Percentiles rank a stretch among this genome's conserved stretches.
Evolutionary conservation across 2,329 filamentous ascomycete species (phyloP).

Genomic region (Corniculantispora saksenae): DNA sequence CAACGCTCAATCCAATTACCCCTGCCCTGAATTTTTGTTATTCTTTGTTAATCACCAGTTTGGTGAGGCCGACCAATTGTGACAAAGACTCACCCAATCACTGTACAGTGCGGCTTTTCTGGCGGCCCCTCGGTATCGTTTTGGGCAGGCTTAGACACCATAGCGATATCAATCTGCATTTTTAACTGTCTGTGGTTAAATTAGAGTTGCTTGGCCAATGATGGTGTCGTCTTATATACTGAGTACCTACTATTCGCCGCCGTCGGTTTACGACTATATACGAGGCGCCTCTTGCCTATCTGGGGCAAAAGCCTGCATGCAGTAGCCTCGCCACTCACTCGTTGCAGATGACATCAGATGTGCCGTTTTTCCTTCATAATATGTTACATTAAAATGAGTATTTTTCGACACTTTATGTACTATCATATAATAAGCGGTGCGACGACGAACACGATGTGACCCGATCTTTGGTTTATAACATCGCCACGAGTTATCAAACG

Average conservation of each 20-base stretch:
- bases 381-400: not conserved
- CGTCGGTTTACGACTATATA: not conserved
- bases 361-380: not conserved
- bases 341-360: too few relatives aligned
- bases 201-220: too few relatives aligned
- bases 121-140: not conserved
- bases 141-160: not conserved
- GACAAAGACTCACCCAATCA: not conserved
- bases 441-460: not conserved
- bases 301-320: not conserved
- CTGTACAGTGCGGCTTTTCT: not conserved
- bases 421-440: not conserved
- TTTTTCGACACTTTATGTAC: not conserved
- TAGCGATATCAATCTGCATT: not conserved
- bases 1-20: slow-evolving; percentile 49
- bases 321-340: too few relatives aligned
- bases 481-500: not conserved
- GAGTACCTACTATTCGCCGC: not conserved
- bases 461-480: not conserved
- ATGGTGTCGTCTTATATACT: not conserved
- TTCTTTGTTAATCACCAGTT: not conserved
- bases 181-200: not conserved
- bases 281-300: not conserved
- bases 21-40: slow-evolving; percentile 40
- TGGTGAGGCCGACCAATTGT: not conserved